Percentiles rank a stretch among this genome's conserved stretches.
These are phyloP conservation scores for Calonectria multiphialidica DNA, from an alignment of 2,329 filamentous ascomycete species.

Conservation along the genomic window DNA sequence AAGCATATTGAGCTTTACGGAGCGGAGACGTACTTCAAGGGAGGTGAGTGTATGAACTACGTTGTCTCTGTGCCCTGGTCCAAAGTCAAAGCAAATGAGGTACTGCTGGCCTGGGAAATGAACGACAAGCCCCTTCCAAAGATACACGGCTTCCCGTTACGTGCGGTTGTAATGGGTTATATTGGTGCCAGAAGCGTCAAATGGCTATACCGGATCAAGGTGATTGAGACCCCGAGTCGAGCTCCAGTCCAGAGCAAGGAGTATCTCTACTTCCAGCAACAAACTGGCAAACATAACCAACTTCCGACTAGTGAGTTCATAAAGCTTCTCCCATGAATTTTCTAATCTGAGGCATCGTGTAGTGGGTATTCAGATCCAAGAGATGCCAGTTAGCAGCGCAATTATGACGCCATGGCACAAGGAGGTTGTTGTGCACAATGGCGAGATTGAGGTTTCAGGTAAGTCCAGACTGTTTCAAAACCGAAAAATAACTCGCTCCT, in stretches of 20 bases:
- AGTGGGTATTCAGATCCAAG: constrained; percentile 73
- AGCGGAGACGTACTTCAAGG: constrained; percentile 81
- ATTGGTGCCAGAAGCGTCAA: constrained; percentile 76
- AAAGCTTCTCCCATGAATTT: too few species aligned
- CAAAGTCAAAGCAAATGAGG: constrained; percentile 76
- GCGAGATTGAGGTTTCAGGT: constrained; percentile 64
- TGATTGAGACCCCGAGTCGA: constrained; percentile 65
- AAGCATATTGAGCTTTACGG: constrained; percentile 78
- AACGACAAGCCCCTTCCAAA: constrained; percentile 73
- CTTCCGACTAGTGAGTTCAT: neutral
- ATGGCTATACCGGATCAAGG: constrained; percentile 73
- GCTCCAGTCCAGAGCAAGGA: constrained; percentile 75
- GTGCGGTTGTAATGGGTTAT: constrained; percentile 73
- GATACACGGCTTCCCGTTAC: constrained; percentile 75
- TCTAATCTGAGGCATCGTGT: constrained; percentile 55
- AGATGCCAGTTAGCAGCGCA: constrained; percentile 77
- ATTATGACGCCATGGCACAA: constrained; percentile 74
- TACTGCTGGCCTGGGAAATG: constrained; percentile 79
- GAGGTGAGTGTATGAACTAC: constrained; percentile 74
- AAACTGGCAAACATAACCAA: constrained; percentile 75
- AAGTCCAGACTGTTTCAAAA: neutral
- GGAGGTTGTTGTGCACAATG: constrained; percentile 71
- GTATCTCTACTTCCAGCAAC: constrained; percentile 77
- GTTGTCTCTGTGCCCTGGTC: constrained; percentile 74
- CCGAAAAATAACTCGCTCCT: neutral